Evolutionary conservation across 768 basidiomycete genomes (phyloP).

Genomic region (Boletus rufocinnamomeus): DNA sequence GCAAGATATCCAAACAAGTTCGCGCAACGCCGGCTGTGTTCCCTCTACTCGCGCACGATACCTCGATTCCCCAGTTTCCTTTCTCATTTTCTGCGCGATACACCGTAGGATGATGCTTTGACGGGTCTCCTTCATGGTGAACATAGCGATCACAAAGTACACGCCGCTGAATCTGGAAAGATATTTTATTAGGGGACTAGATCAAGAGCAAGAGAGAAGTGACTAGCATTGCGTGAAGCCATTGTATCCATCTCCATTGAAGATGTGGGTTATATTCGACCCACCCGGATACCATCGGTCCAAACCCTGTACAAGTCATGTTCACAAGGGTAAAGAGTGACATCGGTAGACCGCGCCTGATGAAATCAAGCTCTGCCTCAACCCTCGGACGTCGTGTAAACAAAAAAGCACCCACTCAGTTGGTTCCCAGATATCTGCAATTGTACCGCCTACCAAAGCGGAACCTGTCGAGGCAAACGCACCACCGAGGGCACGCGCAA

Average conservation of each 20-base stretch:
- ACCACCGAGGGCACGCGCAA: slow-evolving; percentile 63
- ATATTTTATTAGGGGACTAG: neutral
- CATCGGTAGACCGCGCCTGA: slow-evolving; percentile 75
- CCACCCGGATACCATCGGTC: slow-evolving; percentile 65
- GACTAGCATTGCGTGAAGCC: slow-evolving; percentile 67
- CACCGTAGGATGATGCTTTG: slow-evolving; percentile 66
- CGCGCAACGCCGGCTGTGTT: slow-evolving; percentile 52
- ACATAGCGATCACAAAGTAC: slow-evolving; percentile 50
- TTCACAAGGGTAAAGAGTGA: slow-evolving; percentile 64
- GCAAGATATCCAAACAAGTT: slow-evolving; percentile 67
- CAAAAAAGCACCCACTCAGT: slow-evolving; percentile 47
- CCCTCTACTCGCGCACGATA: slow-evolving; percentile 67
- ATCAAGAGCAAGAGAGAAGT: slow-evolving; percentile 3
- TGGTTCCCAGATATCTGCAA: slow-evolving; percentile 66
- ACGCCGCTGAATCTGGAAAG: slow-evolving; percentile 49
- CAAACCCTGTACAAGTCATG: slow-evolving; percentile 62
- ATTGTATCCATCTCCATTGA: slow-evolving; percentile 82
- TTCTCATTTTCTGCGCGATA: slow-evolving; percentile 60
- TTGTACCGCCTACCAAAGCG: slow-evolving; percentile 70
- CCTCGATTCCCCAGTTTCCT: slow-evolving; percentile 61
- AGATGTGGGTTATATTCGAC: slow-evolving; percentile 59
- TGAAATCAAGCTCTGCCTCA: neutral
- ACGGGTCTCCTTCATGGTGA: slow-evolving; percentile 72
- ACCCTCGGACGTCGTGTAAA: neutral
- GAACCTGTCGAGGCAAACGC: slow-evolving; percentile 65